Conservation (phyloP, 2,329 filamentous ascomycete genomes). For the Hypoxylon sp. region DNA sequence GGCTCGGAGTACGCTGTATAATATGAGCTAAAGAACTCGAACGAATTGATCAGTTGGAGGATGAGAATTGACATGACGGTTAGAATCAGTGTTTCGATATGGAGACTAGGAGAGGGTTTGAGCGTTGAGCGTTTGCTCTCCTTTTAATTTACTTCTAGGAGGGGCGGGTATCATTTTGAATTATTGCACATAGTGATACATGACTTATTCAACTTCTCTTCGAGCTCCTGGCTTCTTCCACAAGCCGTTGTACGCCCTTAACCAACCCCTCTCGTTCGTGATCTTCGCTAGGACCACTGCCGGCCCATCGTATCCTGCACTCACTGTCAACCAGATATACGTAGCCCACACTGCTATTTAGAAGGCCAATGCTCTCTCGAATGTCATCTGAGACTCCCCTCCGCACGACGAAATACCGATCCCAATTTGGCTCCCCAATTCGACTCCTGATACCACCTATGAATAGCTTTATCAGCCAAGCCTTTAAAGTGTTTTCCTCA, state of each 20-base stretch:
- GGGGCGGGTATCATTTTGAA: slow-evolving; percentile 46
- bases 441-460: slow-evolving; percentile 66
- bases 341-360: slow-evolving; percentile 95
- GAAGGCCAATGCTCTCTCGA: slow-evolving; percentile 74
- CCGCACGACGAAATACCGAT: slow-evolving; percentile 73
- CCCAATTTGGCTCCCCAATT: slow-evolving; percentile 68
- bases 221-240: slow-evolving; percentile 68
- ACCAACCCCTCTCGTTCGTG: slow-evolving; percentile 78
- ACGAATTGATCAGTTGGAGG: slow-evolving; percentile 21
- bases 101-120: background rate
- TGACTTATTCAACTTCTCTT: slow-evolving; percentile 26
- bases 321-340: slow-evolving; percentile 90
- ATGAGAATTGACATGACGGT: slow-evolving; percentile 25
- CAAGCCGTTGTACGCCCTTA: slow-evolving; percentile 73
- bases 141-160: slow-evolving; percentile 9
- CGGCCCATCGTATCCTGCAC: slow-evolving; percentile 95
- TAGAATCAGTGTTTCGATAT: slow-evolving; percentile 10
- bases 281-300: slow-evolving; percentile 77
- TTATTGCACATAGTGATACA: slow-evolving; percentile 33
- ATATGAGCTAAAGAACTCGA: slow-evolving; percentile 25
- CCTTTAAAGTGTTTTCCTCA: slow-evolving; percentile 83
- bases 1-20: slow-evolving; percentile 35
- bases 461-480: slow-evolving; percentile 71
- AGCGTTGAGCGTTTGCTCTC: slow-evolving; percentile 4
- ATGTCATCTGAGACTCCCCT: slow-evolving; percentile 73